A percentile compares a stretch with the other conserved stretches of the same genome.
These are phyloP conservation scores for Eutrema japonicum DNA, from an alignment of 345 rosid species.

Conservation along the genomic window DNA sequence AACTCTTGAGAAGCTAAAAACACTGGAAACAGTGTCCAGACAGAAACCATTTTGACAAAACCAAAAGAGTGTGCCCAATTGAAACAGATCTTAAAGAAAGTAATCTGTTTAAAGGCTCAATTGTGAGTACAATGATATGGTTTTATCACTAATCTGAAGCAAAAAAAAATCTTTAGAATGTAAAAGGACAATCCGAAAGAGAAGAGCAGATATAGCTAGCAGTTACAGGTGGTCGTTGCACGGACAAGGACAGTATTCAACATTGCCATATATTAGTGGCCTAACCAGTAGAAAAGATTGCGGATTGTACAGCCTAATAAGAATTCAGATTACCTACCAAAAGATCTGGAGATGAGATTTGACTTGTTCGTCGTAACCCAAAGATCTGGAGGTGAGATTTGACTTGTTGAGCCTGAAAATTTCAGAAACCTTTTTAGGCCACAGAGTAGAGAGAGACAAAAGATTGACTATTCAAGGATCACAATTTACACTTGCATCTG, in stretches of 20 bases:
- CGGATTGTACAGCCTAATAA: not conserved
- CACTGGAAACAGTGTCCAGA: not conserved
- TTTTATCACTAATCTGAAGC: not conserved
- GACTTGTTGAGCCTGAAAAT: conserved; percentile 30
- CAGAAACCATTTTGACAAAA: not conserved
- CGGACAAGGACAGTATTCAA: not conserved
- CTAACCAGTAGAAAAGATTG: not conserved
- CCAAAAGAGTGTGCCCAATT: not conserved
- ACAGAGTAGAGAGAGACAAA: conserved; percentile 9
- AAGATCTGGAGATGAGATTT: conserved; percentile 3
- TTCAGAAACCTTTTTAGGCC: conserved; percentile 23
- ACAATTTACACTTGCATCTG: not conserved
- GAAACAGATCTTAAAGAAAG: not conserved
- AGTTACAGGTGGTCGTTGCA: conserved; percentile 18
- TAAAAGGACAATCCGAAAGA: conserved; percentile 9
- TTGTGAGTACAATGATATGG: conserved; percentile 20
- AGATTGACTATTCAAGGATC: not conserved
- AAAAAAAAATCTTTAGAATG: conserved; percentile 2
- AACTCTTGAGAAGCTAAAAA: not conserved
- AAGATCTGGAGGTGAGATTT: conserved; percentile 5
- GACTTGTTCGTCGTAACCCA: conserved; percentile 15
- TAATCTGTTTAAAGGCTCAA: not conserved
- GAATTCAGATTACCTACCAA: not conserved
- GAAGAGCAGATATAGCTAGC: conserved; percentile 4
- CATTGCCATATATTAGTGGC: conserved; percentile 15